phyloP scores from a whole-genome alignment of 805 yeast species.

The Wickerhamomyces hampshirensis region DNA sequence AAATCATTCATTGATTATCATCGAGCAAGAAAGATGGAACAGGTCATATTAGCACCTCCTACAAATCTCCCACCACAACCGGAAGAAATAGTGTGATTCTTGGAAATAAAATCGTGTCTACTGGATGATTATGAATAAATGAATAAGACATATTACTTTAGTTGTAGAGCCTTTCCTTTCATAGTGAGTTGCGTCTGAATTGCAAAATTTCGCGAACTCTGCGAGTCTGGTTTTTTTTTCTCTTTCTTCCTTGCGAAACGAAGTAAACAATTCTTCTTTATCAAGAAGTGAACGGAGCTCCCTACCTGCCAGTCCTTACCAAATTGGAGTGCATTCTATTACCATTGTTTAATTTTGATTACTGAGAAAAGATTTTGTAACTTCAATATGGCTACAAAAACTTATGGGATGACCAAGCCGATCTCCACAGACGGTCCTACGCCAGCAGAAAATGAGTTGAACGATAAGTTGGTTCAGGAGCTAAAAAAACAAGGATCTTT shows the following conservation, averaged over 20 bases:
- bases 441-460: conserved; percentile 67
- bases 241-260: too few species aligned
- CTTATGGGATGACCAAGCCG: conserved; percentile 41
- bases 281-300: too few species aligned
- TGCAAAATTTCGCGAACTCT: too few species aligned
- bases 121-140: too few species aligned
- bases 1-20: conserved; percentile 71
- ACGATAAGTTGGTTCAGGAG: conserved; percentile 73
- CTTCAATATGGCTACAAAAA: conserved; percentile 15
- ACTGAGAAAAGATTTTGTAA: too few species aligned
- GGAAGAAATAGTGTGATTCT: conserved; percentile 7
- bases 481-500: conserved; percentile 81
- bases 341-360: too few species aligned
- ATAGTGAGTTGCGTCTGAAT: conserved; percentile 1
- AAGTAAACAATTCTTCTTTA: too few species aligned
- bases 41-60: conserved; percentile 46
- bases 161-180: not conserved
- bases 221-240: too few species aligned
- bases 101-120: too few species aligned
- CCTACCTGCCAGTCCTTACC: too few species aligned
- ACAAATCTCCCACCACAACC: conserved; percentile 14
- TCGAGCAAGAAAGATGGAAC: conserved; percentile 74
- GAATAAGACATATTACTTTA: too few species aligned
- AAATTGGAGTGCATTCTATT: too few species aligned
- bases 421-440: conserved; percentile 85